A percentile compares a stretch with the other conserved stretches of the same genome.
Evolutionary conservation across 495 filamentous ascomycete genomes (phyloP).

Genomic region (Podospora pseudopauciseta): DNA sequence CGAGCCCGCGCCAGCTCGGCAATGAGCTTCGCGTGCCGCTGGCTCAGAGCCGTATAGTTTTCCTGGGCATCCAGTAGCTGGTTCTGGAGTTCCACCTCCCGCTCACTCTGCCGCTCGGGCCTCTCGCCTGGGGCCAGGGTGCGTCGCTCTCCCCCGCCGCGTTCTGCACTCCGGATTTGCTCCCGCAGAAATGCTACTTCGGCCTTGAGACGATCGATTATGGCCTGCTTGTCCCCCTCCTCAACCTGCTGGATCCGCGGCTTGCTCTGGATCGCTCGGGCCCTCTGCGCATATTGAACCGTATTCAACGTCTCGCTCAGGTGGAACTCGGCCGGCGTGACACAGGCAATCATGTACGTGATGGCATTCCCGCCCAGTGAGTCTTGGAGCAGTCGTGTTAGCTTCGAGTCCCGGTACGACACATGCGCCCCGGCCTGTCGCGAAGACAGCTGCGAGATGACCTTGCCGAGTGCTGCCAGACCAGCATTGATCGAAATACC

Average conservation of each 20-base stretch:
- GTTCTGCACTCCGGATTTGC: constrained; percentile 75
- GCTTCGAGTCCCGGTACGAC: constrained; percentile 94
- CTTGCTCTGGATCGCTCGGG: constrained; percentile 95
- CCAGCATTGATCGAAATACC: constrained; percentile 99
- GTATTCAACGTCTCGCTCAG: constrained; percentile 97
- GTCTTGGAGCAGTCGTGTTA: constrained; percentile 94
- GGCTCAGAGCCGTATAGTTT: constrained; percentile 85
- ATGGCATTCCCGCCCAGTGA: constrained; percentile 97
- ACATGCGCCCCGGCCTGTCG: constrained; percentile 85
- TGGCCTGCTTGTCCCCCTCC: constrained; percentile 89
- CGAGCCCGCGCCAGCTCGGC: constrained; percentile 87
- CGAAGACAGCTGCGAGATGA: constrained; percentile 96
- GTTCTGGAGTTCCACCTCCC: constrained; percentile 89
- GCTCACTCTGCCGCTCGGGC: constrained; percentile 75
- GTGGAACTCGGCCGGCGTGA: constrained; percentile 95
- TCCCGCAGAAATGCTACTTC: constrained; percentile 93
- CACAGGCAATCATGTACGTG: constrained; percentile 99
- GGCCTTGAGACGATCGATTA: constrained; percentile 90
- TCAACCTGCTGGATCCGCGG: constrained; percentile 93
- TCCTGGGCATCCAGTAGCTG: constrained; percentile 90
- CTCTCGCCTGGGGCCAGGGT: constrained; percentile 61
- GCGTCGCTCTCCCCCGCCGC: constrained; percentile 54
- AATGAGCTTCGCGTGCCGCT: constrained; percentile 91
- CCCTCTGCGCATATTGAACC: constrained; percentile 93
- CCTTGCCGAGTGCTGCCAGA: constrained; percentile 91